Conservation (phyloP, 768 basidiomycete species). For the Peribolospora kevripleyi region DNA sequence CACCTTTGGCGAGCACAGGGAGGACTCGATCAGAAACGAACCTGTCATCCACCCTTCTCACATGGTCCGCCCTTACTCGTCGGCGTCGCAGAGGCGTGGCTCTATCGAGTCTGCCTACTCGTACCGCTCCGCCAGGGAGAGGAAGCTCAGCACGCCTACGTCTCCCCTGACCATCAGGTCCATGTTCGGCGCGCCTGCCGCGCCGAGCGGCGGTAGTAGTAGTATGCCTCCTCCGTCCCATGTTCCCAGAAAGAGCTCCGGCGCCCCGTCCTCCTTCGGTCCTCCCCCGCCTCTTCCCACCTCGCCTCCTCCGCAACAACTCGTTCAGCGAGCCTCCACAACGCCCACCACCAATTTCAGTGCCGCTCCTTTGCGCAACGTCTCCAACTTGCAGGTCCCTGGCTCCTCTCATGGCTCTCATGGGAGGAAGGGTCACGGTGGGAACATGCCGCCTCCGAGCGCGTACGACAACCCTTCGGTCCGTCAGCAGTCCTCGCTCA, state of each 20-base stretch:
- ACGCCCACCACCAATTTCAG: conserved; percentile 10
- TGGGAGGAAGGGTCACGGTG: too few relatives aligned
- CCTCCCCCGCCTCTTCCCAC: conserved; percentile 61
- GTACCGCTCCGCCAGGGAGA: too few relatives aligned
- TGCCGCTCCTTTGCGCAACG: conserved; percentile 7
- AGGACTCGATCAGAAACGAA: too few relatives aligned
- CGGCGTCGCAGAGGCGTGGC: too few relatives aligned
- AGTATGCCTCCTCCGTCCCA: conserved; percentile 53
- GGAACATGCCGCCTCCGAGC: background rate
- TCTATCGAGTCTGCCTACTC: too few relatives aligned
- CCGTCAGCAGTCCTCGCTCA: background rate
- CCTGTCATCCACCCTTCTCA: too few relatives aligned
- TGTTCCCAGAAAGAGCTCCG: conserved; percentile 27
- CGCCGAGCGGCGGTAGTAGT: background rate
- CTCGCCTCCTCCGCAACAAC: conserved; percentile 77
- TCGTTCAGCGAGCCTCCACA: conserved; percentile 33
- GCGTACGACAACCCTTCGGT: too few relatives aligned
- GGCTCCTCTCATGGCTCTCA: background rate
- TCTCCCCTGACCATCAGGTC: too few relatives aligned
- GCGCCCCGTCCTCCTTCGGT: conserved; percentile 25
- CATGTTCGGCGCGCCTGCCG: too few relatives aligned
- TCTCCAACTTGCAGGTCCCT: conserved; percentile 30
- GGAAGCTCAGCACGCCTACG: too few relatives aligned
- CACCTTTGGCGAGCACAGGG: too few relatives aligned
- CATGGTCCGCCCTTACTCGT: too few relatives aligned